phyloP scores from a whole-genome alignment of 2,329 filamentous ascomycete genomes.

The Xylaria digitata region DNA sequence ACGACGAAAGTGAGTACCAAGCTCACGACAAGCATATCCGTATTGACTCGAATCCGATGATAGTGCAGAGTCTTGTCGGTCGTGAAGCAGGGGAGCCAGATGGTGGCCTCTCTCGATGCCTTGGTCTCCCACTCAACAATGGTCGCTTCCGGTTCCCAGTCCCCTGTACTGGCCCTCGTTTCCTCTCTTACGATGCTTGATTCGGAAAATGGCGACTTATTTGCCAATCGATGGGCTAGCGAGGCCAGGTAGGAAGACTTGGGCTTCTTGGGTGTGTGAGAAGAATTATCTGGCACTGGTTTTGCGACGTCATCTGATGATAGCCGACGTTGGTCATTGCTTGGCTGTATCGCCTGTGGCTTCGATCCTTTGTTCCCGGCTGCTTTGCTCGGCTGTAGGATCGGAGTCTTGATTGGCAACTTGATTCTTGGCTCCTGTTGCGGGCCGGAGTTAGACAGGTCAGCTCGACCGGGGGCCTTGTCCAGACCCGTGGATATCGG shows the following conservation, averaged over 20 bases:
- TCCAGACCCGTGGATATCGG: slow-evolving; percentile 27
- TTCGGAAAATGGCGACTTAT: slow-evolving; percentile 43
- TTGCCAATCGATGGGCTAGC: slow-evolving; percentile 39
- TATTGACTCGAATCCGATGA: slow-evolving; percentile 44
- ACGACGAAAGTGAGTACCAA: slow-evolving; percentile 40
- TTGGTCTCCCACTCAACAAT: slow-evolving; percentile 49
- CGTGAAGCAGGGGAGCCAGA: slow-evolving; percentile 44
- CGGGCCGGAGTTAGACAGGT: slow-evolving; percentile 9
- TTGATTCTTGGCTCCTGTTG: slow-evolving; percentile 25
- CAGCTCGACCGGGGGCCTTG: slow-evolving; percentile 19
- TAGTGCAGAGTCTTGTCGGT: slow-evolving; percentile 43
- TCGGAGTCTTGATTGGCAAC: slow-evolving; percentile 16
- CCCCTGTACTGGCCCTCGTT: slow-evolving; percentile 41
- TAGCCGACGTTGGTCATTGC: slow-evolving; percentile 1
- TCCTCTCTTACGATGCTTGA: slow-evolving; percentile 48
- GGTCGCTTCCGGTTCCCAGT: slow-evolving; percentile 43
- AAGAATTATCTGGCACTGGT: slow-evolving; percentile 6
- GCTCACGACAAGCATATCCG: slow-evolving; percentile 45
- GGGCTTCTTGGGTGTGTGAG: slow-evolving; percentile 17
- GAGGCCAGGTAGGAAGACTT: slow-evolving; percentile 40
- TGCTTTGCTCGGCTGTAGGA: slow-evolving; percentile 8
- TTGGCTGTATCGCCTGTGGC: slow-evolving; percentile 1
- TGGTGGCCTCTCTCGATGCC: slow-evolving; percentile 44
- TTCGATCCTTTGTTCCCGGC: slow-evolving; percentile 24
- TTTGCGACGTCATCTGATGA: slow-evolving; percentile 8